Evolutionary conservation across 2,329 filamentous ascomycete species (phyloP), one percentile per base, ranked within the genome.

Genomic region (Penicillium sp.): DNA sequence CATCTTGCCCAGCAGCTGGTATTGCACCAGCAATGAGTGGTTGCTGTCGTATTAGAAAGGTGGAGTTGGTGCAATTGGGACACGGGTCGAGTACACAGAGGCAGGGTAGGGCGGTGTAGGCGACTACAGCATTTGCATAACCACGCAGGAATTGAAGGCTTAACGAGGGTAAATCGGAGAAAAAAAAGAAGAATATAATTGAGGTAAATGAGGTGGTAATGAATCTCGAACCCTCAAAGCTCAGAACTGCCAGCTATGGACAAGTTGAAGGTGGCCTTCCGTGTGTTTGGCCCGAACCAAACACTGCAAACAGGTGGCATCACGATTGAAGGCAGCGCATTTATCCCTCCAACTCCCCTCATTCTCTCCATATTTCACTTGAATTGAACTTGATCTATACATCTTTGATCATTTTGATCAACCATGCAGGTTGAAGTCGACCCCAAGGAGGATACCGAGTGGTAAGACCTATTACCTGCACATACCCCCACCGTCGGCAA

Each of bases 401-500:
- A 37, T 9, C 3, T 23, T 23, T 57, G 33, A 38, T 54, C 38
- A 33, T 33, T 43, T 31, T n/a, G 37, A 52, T 59, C 10, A 60
- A 69, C 73, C 69, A 73, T 88, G 62, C 83, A 88, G 69, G 94
- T 99, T 59, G 92, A 93, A 45, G 89, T 99, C 66, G 89, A 97
- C 73, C 93, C 93, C 33, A 96, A 97, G 72, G 94, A 92, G 62
- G 94, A 99, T 74, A 99, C 94, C 62, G 94, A 99, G 88, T 99
- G 94, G 94, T 93, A 80, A 59, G 65, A 64, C 64, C 49, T 47
- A 41, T 49, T 42, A 31, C 45, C 58, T 61, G 59, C 65, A 56
- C 57, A 56, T 29, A 51, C 23, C 57, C 56, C 55, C 38, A 37
- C 55, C 53, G 45, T 56, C 48, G 56, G 54, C 58, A 15, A 33